Conservation (phyloP, 2,329 filamentous ascomycete species). For the Colletotrichum viniferum region DNA sequence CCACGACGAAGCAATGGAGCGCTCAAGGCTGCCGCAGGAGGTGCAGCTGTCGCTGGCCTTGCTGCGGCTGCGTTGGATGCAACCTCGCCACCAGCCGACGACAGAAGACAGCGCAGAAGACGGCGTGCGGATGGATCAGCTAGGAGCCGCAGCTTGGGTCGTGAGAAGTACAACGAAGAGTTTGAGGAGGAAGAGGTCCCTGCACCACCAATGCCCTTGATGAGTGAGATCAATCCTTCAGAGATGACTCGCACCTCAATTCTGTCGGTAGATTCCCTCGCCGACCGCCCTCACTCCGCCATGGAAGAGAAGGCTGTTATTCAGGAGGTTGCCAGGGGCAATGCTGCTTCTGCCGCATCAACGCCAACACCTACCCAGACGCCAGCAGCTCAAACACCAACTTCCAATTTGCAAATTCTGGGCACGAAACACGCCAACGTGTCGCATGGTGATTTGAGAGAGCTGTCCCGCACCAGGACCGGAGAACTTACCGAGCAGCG, state of each 20-base stretch:
- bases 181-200: slow-evolving; percentile 63
- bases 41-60: slow-evolving; percentile 43
- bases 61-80: slow-evolving; percentile 40
- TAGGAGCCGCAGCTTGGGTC: slow-evolving; percentile 46
- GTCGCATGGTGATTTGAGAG: slow-evolving; percentile 62
- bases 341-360: slow-evolving; percentile 61
- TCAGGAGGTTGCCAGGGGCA: slow-evolving; percentile 66
- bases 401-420: slow-evolving; percentile 59
- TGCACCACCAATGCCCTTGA: slow-evolving; percentile 81
- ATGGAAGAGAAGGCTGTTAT: slow-evolving; percentile 66
- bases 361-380: slow-evolving; percentile 66
- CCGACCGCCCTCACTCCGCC: slow-evolving; percentile 73
- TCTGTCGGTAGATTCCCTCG: slow-evolving; percentile 72
- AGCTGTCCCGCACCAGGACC: slow-evolving; percentile 47
- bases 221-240: slow-evolving; percentile 84
- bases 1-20: slow-evolving; percentile 49
- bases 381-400: slow-evolving; percentile 38
- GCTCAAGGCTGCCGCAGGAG: slow-evolving; percentile 49
- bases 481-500: slow-evolving; percentile 47
- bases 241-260: slow-evolving; percentile 90
- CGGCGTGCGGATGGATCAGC: slow-evolving; percentile 54
- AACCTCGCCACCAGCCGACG: slow-evolving; percentile 49
- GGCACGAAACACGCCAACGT: slow-evolving; percentile 71
- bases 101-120: slow-evolving; percentile 57
- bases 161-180: slow-evolving; percentile 52